Evolutionary conservation across 2,329 filamentous ascomycete genomes (phyloP).

Genomic region (Claviceps sp.): DNA sequence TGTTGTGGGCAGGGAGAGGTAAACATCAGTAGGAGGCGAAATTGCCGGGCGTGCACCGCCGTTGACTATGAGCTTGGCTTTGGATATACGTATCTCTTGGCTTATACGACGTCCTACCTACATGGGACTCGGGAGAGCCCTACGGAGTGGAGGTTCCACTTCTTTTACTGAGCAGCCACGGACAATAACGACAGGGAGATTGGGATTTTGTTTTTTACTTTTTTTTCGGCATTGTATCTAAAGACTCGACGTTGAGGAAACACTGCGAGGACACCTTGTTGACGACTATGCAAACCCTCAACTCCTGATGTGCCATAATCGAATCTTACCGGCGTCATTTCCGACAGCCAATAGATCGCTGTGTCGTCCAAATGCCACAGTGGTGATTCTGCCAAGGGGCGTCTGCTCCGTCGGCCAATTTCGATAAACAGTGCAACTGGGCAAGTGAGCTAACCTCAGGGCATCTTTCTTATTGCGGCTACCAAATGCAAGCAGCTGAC

Average conservation of each 20-base stretch:
- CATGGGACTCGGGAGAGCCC: too few relatives aligned
- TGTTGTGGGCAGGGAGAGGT: neutral
- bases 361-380: conserved; percentile 52
- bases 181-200: neutral
- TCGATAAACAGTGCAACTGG: conserved; percentile 82
- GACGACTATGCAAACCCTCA: conserved; percentile 23
- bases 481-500: conserved; percentile 76
- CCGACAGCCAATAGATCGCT: conserved; percentile 69
- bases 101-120: neutral
- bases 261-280: neutral
- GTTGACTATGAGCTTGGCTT: neutral
- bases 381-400: conserved; percentile 70
- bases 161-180: neutral
- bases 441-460: conserved; percentile 74
- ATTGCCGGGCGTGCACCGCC: neutral
- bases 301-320: conserved; percentile 75
- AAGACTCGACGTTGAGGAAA: neutral
- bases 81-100: neutral
- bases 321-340: conserved; percentile 78
- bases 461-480: conserved; percentile 83
- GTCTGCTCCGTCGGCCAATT: conserved; percentile 95
- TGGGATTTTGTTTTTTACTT: neutral
- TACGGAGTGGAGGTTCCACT: neutral
- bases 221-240: neutral
- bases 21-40: neutral